Evolutionary conservation across 805 yeast genomes (phyloP), one percentile per base, ranked within the genome.

Genomic region (Debaryomyces maramus): DNA sequence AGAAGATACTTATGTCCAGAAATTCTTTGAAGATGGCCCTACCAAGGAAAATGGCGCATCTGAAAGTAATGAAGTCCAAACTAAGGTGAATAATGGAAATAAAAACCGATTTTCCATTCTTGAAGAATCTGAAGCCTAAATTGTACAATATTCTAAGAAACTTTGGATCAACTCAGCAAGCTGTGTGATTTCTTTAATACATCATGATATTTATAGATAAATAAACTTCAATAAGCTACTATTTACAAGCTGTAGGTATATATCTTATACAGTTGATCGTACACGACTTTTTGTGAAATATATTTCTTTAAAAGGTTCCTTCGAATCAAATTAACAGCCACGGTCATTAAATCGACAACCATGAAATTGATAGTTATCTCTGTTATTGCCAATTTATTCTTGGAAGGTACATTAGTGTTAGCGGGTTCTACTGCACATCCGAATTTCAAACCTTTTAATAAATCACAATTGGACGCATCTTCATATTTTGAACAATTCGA

Each of bases 401-500:
- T 34, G 5, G 30, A 20, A 10, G 16, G 19, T 7, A n/a, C 10
- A 4, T 16, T 26, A 11, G 21, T 24, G 6, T 23, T 20, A 16
- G 30, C 32, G n/a, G 15, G 5, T 13, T 29, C 18, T 5, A 23
- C 22, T 8, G 9, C 10, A 3, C 41, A 34, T 19, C 42, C 41
- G 4, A 38, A 52, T n/a, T 71, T 60, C 45, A 42, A 38, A 21
- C 64, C 76, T 4, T 70, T 69, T 37, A 65, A 70, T 32, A 52
- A 48, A 11, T 53, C 63, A 8, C 38, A 48, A 24, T 58, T 79
- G 8, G 43, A 64, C 5, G 36, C 56, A 1, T 71, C 70, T 13
- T 69, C 86, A 2, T 77, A 81, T 53, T 81, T 81, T 50, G 93
- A 86, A 59, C 85, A 83, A 51, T 86, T 86, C 48, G 48, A 45